Evolutionary conservation across 768 basidiomycete genomes (phyloP).

Genomic region (Polyporus arcularius): DNA sequence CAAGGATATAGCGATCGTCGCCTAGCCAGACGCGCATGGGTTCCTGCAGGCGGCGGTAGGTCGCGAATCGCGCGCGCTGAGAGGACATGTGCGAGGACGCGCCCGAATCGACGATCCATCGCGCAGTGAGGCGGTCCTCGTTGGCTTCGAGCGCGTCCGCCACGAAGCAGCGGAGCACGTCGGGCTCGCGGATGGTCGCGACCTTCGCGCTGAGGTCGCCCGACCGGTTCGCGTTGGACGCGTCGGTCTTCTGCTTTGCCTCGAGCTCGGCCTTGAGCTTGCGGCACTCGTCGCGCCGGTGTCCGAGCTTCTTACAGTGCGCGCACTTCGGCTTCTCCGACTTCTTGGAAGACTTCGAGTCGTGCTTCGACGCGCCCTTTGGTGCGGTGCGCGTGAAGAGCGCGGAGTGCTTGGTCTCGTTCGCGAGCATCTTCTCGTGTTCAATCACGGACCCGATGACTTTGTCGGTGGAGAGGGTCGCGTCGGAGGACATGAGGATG

Average conservation of each 20-base stretch:
- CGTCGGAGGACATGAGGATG: slow-evolving; percentile 20
- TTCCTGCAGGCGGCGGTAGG: too few species aligned
- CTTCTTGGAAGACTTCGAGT: slow-evolving; percentile 6
- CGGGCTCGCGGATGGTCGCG: neutral
- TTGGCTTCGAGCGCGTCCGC: slow-evolving; percentile 5
- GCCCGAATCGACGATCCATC: slow-evolving; percentile 22
- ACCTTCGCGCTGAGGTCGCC: slow-evolving; percentile 11
- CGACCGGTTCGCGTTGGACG: neutral
- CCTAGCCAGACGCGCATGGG: slow-evolving; percentile 17
- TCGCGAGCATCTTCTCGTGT: slow-evolving; percentile 13
- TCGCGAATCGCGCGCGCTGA: slow-evolving; percentile 9
- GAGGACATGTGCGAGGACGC: slow-evolving; percentile 20
- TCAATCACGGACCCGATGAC: slow-evolving; percentile 10
- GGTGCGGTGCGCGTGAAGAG: neutral
- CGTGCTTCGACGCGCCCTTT: neutral
- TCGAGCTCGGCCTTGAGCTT: slow-evolving; percentile 17
- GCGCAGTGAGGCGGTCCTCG: neutral
- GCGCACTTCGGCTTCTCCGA: slow-evolving; percentile 14
- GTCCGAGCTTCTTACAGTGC: slow-evolving; percentile 14
- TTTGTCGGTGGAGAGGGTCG: slow-evolving; percentile 8
- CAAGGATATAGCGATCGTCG: slow-evolving; percentile 17
- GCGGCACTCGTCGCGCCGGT: slow-evolving; percentile 13
- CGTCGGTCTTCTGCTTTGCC: slow-evolving; percentile 7
- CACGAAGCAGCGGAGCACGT: slow-evolving; percentile 1
- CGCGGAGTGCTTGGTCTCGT: neutral